Base-by-base conservation (phyloP, 768 basidiomycete genomes). In the Leccinum barrowsii region DNA sequence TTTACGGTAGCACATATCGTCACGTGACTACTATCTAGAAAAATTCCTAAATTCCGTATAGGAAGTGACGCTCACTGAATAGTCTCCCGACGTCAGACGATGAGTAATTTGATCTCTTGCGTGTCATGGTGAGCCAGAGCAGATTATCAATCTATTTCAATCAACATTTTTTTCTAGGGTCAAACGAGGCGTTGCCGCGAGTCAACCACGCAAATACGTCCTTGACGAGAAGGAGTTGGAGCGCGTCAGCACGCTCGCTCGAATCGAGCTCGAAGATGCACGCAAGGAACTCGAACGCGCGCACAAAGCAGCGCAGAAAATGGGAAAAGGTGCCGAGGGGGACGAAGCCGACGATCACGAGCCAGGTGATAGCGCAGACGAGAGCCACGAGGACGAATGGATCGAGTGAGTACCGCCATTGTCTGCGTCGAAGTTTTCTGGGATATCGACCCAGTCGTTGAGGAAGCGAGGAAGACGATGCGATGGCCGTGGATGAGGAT, bases 151-250 rank as follows among this genome's bases (percentile, higher is more conserved):
- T 17, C 3, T 11, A 19, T 10, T 15, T 42, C 12, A 30, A 21
- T 54, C 58, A 37, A 58, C 40, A 51, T 17, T 4, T 12, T 57
- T 60, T 58, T 15, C 4, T 32, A 86, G 85, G 93, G 89, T 97
- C 26, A 85, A 85, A 61, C 82, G 90, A 54, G 95, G 97, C 8
- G 83, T 85, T 17, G 78, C 95, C 3, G 77, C 80, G 3, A 80
- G 80, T 49, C 82, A 94, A 63, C 96, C 97, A 2, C 75, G 78
- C 68, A 93, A 90, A 77, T 98, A 98, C 73, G 81, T 89, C 53
- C 85, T 98, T 30, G 93, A 97, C 67, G 92, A 95, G 67, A 76
- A 83, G 53, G 97, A 99, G 74, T 79, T 98, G 12, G 85, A 89
- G 68, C 85, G 97, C 24, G 92, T 98, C 52, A 93, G 92, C 63